phyloP scores from a whole-genome alignment of 1,284 basidiomycete species.

The Cutaneotrichosporon cutaneum region DNA sequence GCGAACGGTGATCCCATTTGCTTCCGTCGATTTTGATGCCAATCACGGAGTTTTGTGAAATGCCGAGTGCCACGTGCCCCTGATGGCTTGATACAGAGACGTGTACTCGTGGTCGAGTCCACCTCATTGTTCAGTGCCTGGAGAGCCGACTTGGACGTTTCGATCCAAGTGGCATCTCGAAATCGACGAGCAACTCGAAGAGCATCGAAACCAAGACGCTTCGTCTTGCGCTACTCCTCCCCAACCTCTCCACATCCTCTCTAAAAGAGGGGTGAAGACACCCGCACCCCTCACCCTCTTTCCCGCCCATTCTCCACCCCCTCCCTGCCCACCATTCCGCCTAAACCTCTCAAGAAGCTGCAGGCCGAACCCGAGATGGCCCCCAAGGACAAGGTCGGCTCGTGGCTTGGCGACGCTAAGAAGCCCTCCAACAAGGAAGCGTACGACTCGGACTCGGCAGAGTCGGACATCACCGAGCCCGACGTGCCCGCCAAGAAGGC shows the following conservation, averaged over 20 bases:
- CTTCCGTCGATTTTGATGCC: not conserved
- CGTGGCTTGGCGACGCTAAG: slow-evolving; percentile 45
- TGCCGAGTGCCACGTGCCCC: not conserved
- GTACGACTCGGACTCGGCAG: slow-evolving; percentile 43
- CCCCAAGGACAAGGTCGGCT: slow-evolving; percentile 48
- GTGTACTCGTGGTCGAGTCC: not conserved
- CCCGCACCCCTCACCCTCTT: not conserved
- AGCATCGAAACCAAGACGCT: not conserved
- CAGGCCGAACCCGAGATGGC: slow-evolving; percentile 45
- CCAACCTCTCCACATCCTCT: not conserved
- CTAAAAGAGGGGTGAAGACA: slow-evolving; percentile 2
- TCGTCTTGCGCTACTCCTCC: not conserved
- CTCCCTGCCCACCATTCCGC: slow-evolving; percentile 3
- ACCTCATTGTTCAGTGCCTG: not conserved
- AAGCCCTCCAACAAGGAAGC: slow-evolving; percentile 26
- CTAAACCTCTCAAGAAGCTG: slow-evolving; percentile 39
- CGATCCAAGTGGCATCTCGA: not conserved
- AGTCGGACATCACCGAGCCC: slow-evolving; percentile 14
- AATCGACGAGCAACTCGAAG: not conserved
- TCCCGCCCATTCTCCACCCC: not conserved
- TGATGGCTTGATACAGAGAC: not conserved
- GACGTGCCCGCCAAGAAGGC: slow-evolving; percentile 6
- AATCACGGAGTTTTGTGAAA: not conserved
- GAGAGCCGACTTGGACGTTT: not conserved
- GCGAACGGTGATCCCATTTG: not conserved